phyloP scores from a whole-genome alignment of 2,329 filamentous ascomycete species.

The Venturia nashicola region DNA sequence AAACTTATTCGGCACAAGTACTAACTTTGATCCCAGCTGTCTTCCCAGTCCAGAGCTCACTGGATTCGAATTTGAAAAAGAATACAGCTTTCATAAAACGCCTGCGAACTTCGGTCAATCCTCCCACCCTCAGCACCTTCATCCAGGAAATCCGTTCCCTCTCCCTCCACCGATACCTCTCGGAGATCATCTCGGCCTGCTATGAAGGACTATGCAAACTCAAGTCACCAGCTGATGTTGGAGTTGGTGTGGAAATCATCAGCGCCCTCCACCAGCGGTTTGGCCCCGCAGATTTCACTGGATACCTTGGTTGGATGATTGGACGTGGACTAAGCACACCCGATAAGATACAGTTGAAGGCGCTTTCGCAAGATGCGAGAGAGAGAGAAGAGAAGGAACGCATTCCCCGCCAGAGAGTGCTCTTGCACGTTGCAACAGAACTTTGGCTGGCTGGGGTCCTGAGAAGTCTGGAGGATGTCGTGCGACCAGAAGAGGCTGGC shows the following conservation, averaged over 20 bases:
- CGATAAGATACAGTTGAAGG: slow-evolving; percentile 73
- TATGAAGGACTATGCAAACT: slow-evolving; percentile 89
- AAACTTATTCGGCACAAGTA: slow-evolving; percentile 10
- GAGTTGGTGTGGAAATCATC: slow-evolving; percentile 82
- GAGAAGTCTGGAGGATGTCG: slow-evolving; percentile 62
- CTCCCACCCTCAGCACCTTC: slow-evolving; percentile 70
- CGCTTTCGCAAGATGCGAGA: slow-evolving; percentile 63
- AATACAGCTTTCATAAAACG: slow-evolving; percentile 98
- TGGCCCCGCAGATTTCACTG: slow-evolving; percentile 78
- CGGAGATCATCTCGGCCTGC: slow-evolving; percentile 90
- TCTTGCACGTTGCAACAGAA: slow-evolving; percentile 85
- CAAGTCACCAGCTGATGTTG: slow-evolving; percentile 83
- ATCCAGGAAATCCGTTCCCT: slow-evolving; percentile 80
- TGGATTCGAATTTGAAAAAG: slow-evolving; percentile 94
- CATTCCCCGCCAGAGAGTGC: slow-evolving; percentile 68
- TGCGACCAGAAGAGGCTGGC: slow-evolving; percentile 52
- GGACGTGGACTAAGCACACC: slow-evolving; percentile 85
- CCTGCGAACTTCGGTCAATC: slow-evolving; percentile 75
- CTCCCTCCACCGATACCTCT: slow-evolving; percentile 91
- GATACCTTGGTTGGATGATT: slow-evolving; percentile 82
- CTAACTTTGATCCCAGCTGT: slow-evolving; percentile 45
- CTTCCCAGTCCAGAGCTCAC: slow-evolving; percentile 62
- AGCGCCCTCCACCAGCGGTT: slow-evolving; percentile 95
- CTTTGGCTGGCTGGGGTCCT: slow-evolving; percentile 88
- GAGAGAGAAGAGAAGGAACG: slow-evolving; percentile 96